phyloP scores from a whole-genome alignment of 306 rosid species.

The Rosa chinensis region DNA sequence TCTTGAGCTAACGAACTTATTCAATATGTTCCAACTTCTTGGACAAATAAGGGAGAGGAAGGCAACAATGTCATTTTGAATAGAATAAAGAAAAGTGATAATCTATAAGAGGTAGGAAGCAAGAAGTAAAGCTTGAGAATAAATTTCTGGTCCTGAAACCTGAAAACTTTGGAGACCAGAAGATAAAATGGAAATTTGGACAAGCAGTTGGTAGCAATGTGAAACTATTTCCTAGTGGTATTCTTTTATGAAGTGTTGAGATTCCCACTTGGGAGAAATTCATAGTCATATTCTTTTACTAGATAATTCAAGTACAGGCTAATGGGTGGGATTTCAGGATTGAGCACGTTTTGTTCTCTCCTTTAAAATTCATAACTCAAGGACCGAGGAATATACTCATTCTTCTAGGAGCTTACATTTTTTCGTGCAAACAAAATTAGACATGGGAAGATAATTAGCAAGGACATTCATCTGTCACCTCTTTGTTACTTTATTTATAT shows the following conservation, averaged over 20 bases:
- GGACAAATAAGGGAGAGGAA: not conserved
- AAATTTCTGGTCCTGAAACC: not conserved
- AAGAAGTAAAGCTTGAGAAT: not conserved
- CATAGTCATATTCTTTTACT: not conserved
- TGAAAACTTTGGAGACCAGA: not conserved
- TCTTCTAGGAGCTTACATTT: not conserved
- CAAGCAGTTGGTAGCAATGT: not conserved
- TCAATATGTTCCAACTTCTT: not conserved
- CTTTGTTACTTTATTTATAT: not conserved
- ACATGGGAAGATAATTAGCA: not conserved
- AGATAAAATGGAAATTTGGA: not conserved
- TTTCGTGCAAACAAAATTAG: not conserved
- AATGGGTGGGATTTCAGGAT: not conserved
- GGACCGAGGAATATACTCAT: not conserved
- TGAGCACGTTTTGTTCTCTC: not conserved
- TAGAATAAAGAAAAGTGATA: not conserved
- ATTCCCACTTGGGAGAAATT: not conserved
- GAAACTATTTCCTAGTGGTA: not conserved
- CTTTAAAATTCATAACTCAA: not conserved
- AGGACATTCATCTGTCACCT: conserved; percentile 2
- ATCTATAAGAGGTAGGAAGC: not conserved
- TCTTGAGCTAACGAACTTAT: not conserved
- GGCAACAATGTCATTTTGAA: not conserved
- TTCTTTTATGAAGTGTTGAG: not conserved
- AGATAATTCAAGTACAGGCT: not conserved